Evolutionary conservation across 441 rosid genomes (phyloP), one percentile per base, ranked within the genome.

Genomic region (Arabidopsis hybrid): DNA sequence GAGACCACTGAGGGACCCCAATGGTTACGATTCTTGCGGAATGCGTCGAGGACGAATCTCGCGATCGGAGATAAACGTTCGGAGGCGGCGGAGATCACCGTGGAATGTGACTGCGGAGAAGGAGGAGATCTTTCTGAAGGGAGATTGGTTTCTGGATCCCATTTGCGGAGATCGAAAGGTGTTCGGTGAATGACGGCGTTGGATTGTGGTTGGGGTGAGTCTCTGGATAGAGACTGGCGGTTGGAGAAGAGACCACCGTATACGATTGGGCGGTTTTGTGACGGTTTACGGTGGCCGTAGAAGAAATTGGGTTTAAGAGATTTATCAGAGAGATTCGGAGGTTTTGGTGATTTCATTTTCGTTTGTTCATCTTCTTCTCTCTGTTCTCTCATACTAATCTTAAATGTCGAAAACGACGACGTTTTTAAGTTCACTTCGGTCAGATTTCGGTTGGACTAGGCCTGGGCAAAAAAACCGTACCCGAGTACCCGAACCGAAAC

Each of bases 261-360:
- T 81, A 88, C 93, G 21, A 84, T 76, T 3, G 91, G 91, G 61
- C 94, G 91, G 80, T 88, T 89, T 8, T 74, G 94, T 36, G 95
- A 90, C 16, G 99, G 91, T 53, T 78, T 92, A 13, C 94, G 91
- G 82, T 87, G 97, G 79, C 95, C 92, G 79, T 84, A 83, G 85
- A 85, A 88, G 87, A 87, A 87, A 84, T 77, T 85, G 62, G 96
- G 95, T 79, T 88, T 91, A 26, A 77, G 63, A 57, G 75, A 35
- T 70, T 78, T 75, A 46, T 34, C 79, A 67, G 51, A 69, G 72
- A 52, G 84, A 60, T 55, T 83, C 45, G 87, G 86, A 31, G 85
- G 89, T 65, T 71, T 76, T 12, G 71, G 61, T 56, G 60, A 59
- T 76, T 71, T 77, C 80, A 76, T 76, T 3, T 26, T 26, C 29